Percentiles rank a stretch among this genome's conserved stretches.
Conservation (phyloP, 805 yeast species). For the Tetrapisispora pingtungensis region DNA sequence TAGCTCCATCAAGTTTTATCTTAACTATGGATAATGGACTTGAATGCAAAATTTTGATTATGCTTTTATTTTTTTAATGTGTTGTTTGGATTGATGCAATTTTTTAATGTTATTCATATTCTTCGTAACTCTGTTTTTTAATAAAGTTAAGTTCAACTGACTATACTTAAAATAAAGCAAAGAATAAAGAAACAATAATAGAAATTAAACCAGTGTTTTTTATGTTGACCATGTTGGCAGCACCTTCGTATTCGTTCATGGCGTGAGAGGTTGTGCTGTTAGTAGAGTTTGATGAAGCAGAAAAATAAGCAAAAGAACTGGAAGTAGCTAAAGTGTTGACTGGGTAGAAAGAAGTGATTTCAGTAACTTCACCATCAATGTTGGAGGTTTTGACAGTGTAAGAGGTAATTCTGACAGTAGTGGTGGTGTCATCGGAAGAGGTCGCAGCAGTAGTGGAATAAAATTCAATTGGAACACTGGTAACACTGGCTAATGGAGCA, state of each 20-base stretch:
- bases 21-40: background rate
- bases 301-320: background rate
- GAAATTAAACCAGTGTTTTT: conserved; percentile 8
- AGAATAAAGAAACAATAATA: background rate
- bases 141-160: too few relatives aligned
- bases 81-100: background rate
- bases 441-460: background rate
- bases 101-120: background rate
- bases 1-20: background rate
- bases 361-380: conserved; percentile 1
- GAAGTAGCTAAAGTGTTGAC: conserved; percentile 4
- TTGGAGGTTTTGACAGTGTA: background rate
- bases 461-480: background rate
- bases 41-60: background rate
- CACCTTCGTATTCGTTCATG: conserved; percentile 9
- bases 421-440: background rate
- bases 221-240: conserved; percentile 9
- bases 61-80: too few relatives aligned
- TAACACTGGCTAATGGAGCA: background rate
- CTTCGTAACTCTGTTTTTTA: too few relatives aligned
- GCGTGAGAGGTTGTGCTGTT: background rate
- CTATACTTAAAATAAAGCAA: background rate
- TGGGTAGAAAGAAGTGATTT: conserved; percentile 8
- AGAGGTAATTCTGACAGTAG: background rate
- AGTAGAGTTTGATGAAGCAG: conserved; percentile 1